These are phyloP conservation scores for Cyclotella atomus DNA, from an alignment of 108 stramenopile species.

Conservation along the genomic window DNA sequence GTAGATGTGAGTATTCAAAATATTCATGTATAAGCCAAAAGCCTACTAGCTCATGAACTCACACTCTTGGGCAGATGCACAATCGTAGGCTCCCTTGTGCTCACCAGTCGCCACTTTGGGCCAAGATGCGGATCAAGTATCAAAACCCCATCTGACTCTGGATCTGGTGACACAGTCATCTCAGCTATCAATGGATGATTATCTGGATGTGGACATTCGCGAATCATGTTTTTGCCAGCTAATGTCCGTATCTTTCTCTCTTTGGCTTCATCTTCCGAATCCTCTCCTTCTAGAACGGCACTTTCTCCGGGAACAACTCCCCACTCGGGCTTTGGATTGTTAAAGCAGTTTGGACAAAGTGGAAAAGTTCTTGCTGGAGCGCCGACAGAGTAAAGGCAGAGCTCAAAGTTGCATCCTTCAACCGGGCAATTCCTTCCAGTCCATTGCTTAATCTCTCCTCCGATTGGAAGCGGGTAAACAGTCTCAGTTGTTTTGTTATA, in stretches of 20 bases:
- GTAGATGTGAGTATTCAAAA: not conserved
- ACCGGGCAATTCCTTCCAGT: constrained; percentile 71
- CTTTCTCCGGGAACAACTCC: constrained; percentile 51
- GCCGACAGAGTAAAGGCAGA: constrained; percentile 84
- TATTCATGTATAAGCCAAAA: not conserved
- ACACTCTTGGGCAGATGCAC: constrained; percentile 72
- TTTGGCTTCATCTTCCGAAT: constrained; percentile 69
- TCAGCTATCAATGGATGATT: constrained; percentile 84
- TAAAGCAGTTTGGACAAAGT: constrained; percentile 88
- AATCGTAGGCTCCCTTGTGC: constrained; percentile 43
- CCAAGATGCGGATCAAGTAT: constrained; percentile 84
- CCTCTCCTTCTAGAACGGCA: constrained; percentile 33
- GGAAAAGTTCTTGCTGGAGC: constrained; percentile 85
- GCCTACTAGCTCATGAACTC: not conserved
- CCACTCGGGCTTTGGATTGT: constrained; percentile 77
- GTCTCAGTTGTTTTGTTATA: constrained; percentile 89
- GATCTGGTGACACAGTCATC: constrained; percentile 81
- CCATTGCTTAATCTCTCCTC: constrained; percentile 87
- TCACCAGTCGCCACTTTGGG: constrained; percentile 83
- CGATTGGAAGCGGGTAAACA: constrained; percentile 81
- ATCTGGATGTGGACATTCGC: constrained; percentile 87
- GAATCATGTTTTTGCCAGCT: constrained; percentile 72
- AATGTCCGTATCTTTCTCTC: constrained; percentile 64
- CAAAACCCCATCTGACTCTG: constrained; percentile 86
- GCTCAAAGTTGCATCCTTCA: constrained; percentile 82